Evolutionary conservation across 148 eudicot genomes (phyloP).

Genomic region (Nepenthes gracilis): DNA sequence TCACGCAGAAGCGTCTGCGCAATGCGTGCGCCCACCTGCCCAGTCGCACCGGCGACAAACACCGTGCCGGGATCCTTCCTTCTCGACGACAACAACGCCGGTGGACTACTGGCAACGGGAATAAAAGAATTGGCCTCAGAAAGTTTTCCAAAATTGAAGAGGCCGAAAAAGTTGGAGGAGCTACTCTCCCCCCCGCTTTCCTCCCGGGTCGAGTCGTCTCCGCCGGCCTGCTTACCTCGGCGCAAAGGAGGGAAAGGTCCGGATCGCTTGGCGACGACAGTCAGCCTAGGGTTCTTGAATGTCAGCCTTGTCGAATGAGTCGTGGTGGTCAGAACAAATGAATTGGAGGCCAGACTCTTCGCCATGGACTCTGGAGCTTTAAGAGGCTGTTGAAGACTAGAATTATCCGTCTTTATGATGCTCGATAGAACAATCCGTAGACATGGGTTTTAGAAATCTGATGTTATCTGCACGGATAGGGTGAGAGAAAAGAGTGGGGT

Average conservation of each 20-base stretch:
- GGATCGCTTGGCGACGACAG: slow-evolving; percentile 34
- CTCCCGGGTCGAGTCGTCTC: neutral
- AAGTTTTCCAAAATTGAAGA: slow-evolving; percentile 46
- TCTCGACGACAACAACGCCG: slow-evolving; percentile 26
- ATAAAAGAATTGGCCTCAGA: slow-evolving; percentile 57
- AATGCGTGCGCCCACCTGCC: slow-evolving; percentile 67
- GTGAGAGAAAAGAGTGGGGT: slow-evolving; percentile 32
- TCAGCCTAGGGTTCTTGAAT: slow-evolving; percentile 17
- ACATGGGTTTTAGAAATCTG: no score
- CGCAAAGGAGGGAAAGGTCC: slow-evolving; percentile 23
- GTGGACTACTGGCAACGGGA: slow-evolving; percentile 34
- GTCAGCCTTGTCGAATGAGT: slow-evolving; percentile 28
- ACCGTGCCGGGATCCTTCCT: slow-evolving; percentile 78
- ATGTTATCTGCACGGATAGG: no score
- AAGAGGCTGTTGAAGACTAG: no score
- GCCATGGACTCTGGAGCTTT: no score
- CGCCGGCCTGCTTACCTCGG: slow-evolving; percentile 16
- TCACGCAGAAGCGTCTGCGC: slow-evolving; percentile 51
- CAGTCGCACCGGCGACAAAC: slow-evolving; percentile 85
- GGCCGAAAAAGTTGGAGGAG: slow-evolving; percentile 33
- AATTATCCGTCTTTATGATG: no score
- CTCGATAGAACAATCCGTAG: no score
- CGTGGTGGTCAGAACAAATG: slow-evolving; percentile 46
- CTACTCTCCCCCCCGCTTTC: neutral
- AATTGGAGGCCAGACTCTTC: slow-evolving; percentile 15